A percentile compares a stretch with the other conserved stretches of the same genome.
Conservation (phyloP, 192 early-diverging fungal genomes). For the Lobosporangium transversale region DNA sequence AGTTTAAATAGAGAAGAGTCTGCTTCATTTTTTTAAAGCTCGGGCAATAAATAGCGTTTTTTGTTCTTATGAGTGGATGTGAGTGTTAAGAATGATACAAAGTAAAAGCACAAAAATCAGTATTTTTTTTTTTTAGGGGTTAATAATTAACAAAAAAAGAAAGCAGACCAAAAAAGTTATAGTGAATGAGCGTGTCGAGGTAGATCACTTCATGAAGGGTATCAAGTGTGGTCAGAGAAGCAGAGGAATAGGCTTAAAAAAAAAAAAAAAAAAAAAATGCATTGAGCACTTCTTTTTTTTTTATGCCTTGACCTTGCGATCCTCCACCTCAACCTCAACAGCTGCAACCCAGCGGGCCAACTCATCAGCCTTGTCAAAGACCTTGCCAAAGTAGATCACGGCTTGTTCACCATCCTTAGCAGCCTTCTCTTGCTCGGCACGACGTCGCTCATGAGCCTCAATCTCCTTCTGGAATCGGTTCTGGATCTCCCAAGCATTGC, state of each 20-base stretch:
- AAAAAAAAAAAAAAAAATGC: background rate
- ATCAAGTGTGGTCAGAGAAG: constrained; percentile 5
- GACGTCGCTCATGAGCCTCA: constrained; percentile 73
- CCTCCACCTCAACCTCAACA: constrained; percentile 54
- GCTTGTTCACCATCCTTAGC: constrained; percentile 72
- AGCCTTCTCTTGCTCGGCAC: constrained; percentile 64
- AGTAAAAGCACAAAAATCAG: constrained; percentile 16
- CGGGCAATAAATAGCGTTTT: no score
- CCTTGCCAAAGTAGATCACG: constrained; percentile 70
- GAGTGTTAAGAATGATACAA: no score
- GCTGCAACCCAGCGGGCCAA: constrained; percentile 59
- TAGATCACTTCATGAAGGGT: constrained; percentile 3
- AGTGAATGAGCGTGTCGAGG: no score
- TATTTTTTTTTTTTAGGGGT: constrained; percentile 2
- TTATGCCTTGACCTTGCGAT: constrained; percentile 52
- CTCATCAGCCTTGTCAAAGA: constrained; percentile 67
- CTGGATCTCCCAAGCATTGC: constrained; percentile 78
- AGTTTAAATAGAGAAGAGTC: no score
- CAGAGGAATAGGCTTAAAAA: background rate
- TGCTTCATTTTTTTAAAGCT: no score
- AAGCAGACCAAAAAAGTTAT: background rate
- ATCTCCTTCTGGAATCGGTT: constrained; percentile 76
- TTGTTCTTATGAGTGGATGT: no score
- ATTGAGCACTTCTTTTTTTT: background rate
- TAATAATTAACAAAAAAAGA: background rate